Percentiles rank a stretch among this genome's conserved stretches.
phyloP scores from a whole-genome alignment of 768 basidiomycete genomes.

The Daedalea quercina region DNA sequence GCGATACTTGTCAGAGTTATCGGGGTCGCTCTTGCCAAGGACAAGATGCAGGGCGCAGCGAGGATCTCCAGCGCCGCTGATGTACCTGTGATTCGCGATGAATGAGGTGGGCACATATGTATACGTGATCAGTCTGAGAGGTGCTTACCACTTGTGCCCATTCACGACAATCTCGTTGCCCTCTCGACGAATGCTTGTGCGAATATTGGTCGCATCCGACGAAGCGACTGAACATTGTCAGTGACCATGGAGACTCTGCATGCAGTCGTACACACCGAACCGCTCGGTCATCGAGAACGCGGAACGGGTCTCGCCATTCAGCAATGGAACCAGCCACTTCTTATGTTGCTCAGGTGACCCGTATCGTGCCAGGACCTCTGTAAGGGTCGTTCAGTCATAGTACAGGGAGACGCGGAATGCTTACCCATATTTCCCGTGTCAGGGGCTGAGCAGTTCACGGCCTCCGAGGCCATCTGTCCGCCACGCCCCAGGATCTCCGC shows the following conservation, averaged over 20 bases:
- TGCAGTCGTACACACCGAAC: slow-evolving; percentile 45
- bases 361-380: slow-evolving; percentile 95
- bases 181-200: slow-evolving; percentile 76
- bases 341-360: slow-evolving; percentile 88
- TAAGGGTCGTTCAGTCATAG: neutral
- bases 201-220: slow-evolving; percentile 93
- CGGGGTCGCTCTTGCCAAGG: slow-evolving; percentile 90
- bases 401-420: slow-evolving; percentile 14
- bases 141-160: slow-evolving; percentile 86
- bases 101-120: neutral
- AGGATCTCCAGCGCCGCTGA: slow-evolving; percentile 94
- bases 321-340: slow-evolving; percentile 80
- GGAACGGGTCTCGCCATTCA: slow-evolving; percentile 90
- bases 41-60: slow-evolving; percentile 86
- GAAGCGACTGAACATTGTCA: slow-evolving; percentile 58
- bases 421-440: slow-evolving; percentile 98
- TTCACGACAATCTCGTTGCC: slow-evolving; percentile 88
- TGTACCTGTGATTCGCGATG: slow-evolving; percentile 59
- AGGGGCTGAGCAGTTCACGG: slow-evolving; percentile 90
- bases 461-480: slow-evolving; percentile 77
- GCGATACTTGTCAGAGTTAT: slow-evolving; percentile 64
- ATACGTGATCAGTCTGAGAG: neutral
- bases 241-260: slow-evolving; percentile 5
- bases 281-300: slow-evolving; percentile 98
- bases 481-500: slow-evolving; percentile 90